These are phyloP conservation scores for Gracilaria gracilis DNA, from an alignment of 23 red algal species.

Conservation along the genomic window DNA sequence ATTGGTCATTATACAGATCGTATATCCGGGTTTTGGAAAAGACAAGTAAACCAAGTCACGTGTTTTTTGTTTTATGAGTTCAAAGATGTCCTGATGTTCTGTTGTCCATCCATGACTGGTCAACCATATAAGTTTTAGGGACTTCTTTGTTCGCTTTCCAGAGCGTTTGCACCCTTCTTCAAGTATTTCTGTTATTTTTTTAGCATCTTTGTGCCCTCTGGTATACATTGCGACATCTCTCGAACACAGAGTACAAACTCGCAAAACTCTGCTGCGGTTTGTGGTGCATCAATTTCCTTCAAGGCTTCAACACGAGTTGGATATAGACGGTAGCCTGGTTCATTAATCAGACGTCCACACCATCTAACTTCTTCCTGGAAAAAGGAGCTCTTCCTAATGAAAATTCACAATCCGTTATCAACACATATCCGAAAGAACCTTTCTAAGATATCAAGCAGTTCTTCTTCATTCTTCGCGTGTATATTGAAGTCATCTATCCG, in stretches of 20 bases:
- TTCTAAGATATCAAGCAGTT: constrained; percentile 15
- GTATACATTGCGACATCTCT: constrained; percentile 32
- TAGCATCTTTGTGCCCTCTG: background rate
- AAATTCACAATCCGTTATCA: background rate
- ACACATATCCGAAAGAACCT: constrained; percentile 37
- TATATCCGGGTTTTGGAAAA: constrained; percentile 4
- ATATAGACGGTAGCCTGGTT: background rate
- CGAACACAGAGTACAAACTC: constrained; percentile 28
- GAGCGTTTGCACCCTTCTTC: constrained; percentile 47
- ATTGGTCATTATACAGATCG: constrained; percentile 38
- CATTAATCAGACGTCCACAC: constrained; percentile 40
- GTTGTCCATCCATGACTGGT: constrained; percentile 3
- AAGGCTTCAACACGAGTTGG: constrained; percentile 1
- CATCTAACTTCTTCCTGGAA: constrained; percentile 12
- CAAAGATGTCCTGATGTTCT: constrained; percentile 14
- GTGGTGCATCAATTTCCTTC: background rate
- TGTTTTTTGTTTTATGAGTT: background rate
- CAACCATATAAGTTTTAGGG: constrained; percentile 10
- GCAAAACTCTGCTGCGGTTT: background rate
- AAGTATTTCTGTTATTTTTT: background rate
- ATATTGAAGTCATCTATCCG: constrained; percentile 58
- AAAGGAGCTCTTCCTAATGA: constrained; percentile 16
- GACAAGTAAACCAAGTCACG: constrained; percentile 19
- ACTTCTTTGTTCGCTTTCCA: constrained; percentile 29
- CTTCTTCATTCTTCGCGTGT: constrained; percentile 31